Evolutionary conservation across 176 grass and related monocot species (phyloP).

Genomic region (Hsuehochloa calcarea): DNA sequence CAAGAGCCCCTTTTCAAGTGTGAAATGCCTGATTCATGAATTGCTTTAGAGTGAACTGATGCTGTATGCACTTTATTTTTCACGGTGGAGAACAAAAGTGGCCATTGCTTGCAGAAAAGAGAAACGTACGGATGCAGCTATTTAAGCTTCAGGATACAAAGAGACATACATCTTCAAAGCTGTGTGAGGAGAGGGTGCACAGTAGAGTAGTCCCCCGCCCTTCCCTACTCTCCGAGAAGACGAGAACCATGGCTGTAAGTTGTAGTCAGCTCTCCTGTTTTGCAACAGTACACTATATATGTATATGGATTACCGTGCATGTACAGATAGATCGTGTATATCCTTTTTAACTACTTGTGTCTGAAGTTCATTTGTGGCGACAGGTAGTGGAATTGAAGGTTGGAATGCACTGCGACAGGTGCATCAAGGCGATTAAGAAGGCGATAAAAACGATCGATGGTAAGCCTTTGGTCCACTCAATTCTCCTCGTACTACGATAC

Average conservation of each 20-base stretch:
- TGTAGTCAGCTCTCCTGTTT: conserved; percentile 16
- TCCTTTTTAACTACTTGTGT: not conserved
- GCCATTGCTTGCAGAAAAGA: conserved; percentile 39
- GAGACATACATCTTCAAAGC: conserved; percentile 8
- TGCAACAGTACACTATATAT: not conserved
- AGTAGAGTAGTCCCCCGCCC: conserved; percentile 15
- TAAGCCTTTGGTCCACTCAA: not conserved
- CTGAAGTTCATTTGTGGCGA: conserved; percentile 19
- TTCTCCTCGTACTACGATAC: not conserved
- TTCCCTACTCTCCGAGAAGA: no score
- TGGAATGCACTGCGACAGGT: conserved; percentile 91
- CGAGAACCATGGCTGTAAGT: conserved; percentile 65
- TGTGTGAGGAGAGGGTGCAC: conserved; percentile 14
- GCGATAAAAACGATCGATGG: conserved; percentile 89
- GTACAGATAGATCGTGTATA: not conserved
- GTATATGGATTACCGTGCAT: not conserved
- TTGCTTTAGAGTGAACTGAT: conserved; percentile 27
- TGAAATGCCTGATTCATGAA: conserved; percentile 45
- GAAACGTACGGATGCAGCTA: conserved; percentile 49
- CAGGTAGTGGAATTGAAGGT: conserved; percentile 91
- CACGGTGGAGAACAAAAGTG: conserved; percentile 56
- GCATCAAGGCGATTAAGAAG: conserved; percentile 95
- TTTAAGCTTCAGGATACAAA: conserved; percentile 41
- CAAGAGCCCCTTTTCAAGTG: conserved; percentile 37
- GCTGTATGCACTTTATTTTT: conserved; percentile 35